These are phyloP conservation scores for Aspergillus sparsus DNA, from an alignment of 495 filamentous ascomycete genomes.

Conservation along the genomic window DNA sequence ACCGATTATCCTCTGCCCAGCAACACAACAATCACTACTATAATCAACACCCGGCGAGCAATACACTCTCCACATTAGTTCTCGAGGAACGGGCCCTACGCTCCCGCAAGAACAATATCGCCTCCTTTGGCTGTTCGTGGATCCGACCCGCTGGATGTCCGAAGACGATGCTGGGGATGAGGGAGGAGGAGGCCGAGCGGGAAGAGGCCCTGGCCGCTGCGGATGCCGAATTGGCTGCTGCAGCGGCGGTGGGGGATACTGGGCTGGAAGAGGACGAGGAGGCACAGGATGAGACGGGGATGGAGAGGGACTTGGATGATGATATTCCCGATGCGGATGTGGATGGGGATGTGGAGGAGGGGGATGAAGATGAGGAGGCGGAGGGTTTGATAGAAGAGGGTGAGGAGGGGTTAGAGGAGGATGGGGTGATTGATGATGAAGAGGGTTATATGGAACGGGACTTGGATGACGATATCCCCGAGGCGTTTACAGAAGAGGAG, in stretches of 20 bases:
- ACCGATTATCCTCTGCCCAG: conserved; percentile 41
- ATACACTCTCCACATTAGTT: conserved; percentile 59
- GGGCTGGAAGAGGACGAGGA: conserved; percentile 46
- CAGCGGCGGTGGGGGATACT: conserved; percentile 43
- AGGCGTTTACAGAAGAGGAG: conserved; percentile 45
- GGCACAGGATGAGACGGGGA: conserved; percentile 43
- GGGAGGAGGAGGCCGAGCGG: conserved; percentile 75
- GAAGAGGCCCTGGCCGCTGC: conserved; percentile 75
- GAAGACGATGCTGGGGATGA: conserved; percentile 75
- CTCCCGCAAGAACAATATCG: conserved; percentile 68
- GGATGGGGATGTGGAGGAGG: conserved; percentile 51
- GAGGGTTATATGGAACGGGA: conserved; percentile 40
- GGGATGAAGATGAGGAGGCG: conserved; percentile 40
- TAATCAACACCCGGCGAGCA: conserved; percentile 16
- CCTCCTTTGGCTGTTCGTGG: conserved; percentile 75
- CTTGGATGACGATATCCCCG: conserved; percentile 55
- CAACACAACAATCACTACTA: conserved; percentile 21
- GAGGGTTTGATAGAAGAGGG: conserved; percentile 25
- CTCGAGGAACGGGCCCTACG: conserved; percentile 68
- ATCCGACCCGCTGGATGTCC: conserved; percentile 72
- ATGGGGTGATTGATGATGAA: conserved; percentile 38
- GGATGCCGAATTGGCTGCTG: conserved; percentile 64
- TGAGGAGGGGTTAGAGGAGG: conserved; percentile 45
- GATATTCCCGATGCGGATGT: conserved; percentile 52
- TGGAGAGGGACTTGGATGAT: conserved; percentile 53